These are phyloP conservation scores for Komagataella pastoris DNA, from an alignment of 805 yeast species.

Conservation along the genomic window DNA sequence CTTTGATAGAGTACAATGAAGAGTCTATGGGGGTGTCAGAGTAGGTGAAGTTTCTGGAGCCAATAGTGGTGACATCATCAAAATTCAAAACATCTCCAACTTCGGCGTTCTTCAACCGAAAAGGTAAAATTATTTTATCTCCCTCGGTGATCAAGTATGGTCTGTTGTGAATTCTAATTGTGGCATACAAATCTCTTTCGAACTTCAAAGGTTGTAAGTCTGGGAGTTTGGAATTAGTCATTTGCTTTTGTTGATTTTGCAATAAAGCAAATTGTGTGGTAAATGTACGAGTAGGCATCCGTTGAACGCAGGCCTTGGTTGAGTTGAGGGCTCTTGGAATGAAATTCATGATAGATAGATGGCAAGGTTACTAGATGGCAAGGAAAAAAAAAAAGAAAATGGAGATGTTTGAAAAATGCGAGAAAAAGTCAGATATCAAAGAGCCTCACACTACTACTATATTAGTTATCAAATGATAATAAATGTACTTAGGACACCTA, in stretches of 20 bases:
- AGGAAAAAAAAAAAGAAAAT: neutral
- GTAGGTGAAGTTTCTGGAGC: slow-evolving; percentile 71
- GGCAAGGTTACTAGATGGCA: neutral
- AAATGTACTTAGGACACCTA: neutral
- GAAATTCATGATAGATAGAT: neutral
- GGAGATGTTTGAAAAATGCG: neutral
- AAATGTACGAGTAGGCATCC: neutral
- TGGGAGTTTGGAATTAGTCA: slow-evolving; percentile 6
- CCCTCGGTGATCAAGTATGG: slow-evolving; percentile 88
- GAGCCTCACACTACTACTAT: neutral
- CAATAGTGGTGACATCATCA: slow-evolving; percentile 67
- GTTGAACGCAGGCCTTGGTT: neutral
- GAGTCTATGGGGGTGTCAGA: slow-evolving; percentile 42
- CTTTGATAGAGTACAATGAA: slow-evolving; percentile 45
- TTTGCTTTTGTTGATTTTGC: neutral
- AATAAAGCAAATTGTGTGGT: neutral
- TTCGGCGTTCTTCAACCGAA: slow-evolving; percentile 56
- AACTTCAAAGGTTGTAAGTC: slow-evolving; percentile 54
- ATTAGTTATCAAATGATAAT: neutral
- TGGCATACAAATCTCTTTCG: slow-evolving; percentile 64
- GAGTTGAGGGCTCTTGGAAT: neutral
- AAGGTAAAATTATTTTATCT: slow-evolving; percentile 72
- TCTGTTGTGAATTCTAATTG: slow-evolving; percentile 68
- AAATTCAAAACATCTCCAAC: slow-evolving; percentile 76
- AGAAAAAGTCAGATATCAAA: neutral